A percentile compares a stretch with the other conserved stretches of the same genome.
Evolutionary conservation across 2,329 filamentous ascomycete genomes (phyloP).

Genomic region (Leptographium lundbergii): DNA sequence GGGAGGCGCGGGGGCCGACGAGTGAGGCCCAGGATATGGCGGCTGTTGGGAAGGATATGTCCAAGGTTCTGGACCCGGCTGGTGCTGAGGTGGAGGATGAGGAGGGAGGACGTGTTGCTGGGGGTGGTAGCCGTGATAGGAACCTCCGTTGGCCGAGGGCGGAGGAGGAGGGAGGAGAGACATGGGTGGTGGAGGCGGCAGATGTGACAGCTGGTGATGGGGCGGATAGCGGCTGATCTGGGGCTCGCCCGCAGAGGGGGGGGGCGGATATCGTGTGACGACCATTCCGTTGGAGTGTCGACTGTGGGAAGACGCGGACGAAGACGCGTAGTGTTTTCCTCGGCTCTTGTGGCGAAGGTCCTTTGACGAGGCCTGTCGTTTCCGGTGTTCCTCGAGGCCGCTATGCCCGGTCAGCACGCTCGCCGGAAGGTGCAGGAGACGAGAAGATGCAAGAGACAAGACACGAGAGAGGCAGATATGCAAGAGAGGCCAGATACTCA

Average conservation of each 20-base stretch:
- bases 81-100: neutral
- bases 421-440: neutral
- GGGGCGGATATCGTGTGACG: conserved; percentile 24
- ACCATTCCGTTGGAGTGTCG: conserved; percentile 20
- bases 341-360: neutral
- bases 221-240: conserved; percentile 15
- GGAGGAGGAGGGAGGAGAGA: conserved; percentile 12
- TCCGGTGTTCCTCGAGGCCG: conserved; percentile 14
- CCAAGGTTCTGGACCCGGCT: conserved; percentile 1
- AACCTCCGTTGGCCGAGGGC: neutral
- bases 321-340: neutral
- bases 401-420: conserved; percentile 4
- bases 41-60: conserved; percentile 3
- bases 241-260: conserved; percentile 21
- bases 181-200: conserved; percentile 7
- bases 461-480: no score
- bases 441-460: no score
- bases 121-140: neutral
- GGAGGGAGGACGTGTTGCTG: neutral
- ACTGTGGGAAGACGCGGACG: neutral
- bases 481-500: conserved; percentile 21
- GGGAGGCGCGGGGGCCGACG: conserved; percentile 9
- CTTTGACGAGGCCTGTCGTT: conserved; percentile 9
- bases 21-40: conserved; percentile 11
- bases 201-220: conserved; percentile 16